Evolutionary conservation across 1,284 basidiomycete genomes (phyloP).

Genomic region (Melampsora americana): DNA sequence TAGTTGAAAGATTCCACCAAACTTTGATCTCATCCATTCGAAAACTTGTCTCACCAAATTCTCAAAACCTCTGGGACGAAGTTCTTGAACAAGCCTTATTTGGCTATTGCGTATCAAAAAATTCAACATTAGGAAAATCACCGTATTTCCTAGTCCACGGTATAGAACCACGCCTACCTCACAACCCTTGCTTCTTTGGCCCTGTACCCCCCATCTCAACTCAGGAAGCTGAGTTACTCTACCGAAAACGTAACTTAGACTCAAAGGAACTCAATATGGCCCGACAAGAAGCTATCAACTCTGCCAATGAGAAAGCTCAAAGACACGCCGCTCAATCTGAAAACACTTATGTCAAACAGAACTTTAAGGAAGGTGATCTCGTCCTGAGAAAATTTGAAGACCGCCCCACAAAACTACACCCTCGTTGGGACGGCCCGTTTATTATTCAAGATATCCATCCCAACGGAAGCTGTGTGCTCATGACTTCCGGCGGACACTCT

Average conservation of each 20-base stretch:
- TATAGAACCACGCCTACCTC: not conserved
- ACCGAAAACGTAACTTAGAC: not conserved
- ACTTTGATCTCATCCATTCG: too few species aligned
- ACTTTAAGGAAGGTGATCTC: not conserved
- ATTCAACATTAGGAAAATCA: not conserved
- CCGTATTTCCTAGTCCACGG: conserved; percentile 17
- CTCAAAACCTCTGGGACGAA: conserved; percentile 7
- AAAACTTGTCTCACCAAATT: too few species aligned
- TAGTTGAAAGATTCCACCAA: too few species aligned
- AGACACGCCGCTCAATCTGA: not conserved
- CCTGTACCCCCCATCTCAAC: not conserved
- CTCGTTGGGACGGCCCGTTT: conserved; percentile 12
- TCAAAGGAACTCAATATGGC: not conserved
- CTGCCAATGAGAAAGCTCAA: conserved; percentile 7
- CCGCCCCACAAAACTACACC: conserved; percentile 2
- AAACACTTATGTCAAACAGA: not conserved
- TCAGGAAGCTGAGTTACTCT: not conserved
- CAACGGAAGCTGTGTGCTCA: not conserved
- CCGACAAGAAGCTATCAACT: not conserved
- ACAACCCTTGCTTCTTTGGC: not conserved
- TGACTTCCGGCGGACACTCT: not conserved
- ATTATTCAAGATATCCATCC: not conserved
- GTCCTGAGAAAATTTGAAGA: conserved; percentile 4
- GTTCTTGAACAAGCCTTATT: conserved; percentile 10
- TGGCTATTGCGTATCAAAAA: not conserved